These are phyloP conservation scores for Setaria viridis DNA, from an alignment of 202 grass and related monocot genomes.

Conservation along the genomic window DNA sequence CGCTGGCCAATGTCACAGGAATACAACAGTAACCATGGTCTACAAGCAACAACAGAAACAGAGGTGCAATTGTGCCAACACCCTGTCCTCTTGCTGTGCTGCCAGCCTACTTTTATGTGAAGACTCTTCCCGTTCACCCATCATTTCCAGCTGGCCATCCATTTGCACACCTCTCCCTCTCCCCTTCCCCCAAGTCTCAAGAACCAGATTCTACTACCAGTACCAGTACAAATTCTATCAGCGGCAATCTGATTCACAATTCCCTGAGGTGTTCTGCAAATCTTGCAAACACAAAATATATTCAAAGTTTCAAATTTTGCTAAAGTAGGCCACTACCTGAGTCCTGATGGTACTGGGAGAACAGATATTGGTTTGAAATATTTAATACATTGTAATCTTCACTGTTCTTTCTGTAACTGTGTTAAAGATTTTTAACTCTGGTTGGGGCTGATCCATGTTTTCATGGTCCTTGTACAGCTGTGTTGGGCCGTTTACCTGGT, in stretches of 20 bases:
- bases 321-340: not conserved
- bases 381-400: not conserved
- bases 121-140: not conserved
- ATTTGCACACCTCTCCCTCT: not conserved
- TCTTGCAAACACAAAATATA: not conserved
- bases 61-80: not conserved
- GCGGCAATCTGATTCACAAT: not conserved
- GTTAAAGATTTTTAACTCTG: slow-evolving; percentile 9
- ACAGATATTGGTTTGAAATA: not conserved
- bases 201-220: not conserved
- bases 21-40: not conserved
- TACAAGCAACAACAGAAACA: not conserved
- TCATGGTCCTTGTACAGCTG: slow-evolving; percentile 57
- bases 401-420: slow-evolving; percentile 2
- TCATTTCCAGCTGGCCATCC: not conserved
- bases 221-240: not conserved
- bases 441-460: slow-evolving; percentile 14
- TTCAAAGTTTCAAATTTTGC: not conserved
- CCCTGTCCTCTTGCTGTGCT: not conserved
- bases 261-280: not conserved
- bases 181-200: not conserved
- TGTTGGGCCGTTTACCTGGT: slow-evolving; percentile 90
- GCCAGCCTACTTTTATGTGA: not conserved
- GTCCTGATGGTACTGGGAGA: not conserved
- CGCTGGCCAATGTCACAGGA: not conserved